Base-by-base conservation (phyloP, 805 yeast genomes). In the Dipodascus albidus region DNA sequence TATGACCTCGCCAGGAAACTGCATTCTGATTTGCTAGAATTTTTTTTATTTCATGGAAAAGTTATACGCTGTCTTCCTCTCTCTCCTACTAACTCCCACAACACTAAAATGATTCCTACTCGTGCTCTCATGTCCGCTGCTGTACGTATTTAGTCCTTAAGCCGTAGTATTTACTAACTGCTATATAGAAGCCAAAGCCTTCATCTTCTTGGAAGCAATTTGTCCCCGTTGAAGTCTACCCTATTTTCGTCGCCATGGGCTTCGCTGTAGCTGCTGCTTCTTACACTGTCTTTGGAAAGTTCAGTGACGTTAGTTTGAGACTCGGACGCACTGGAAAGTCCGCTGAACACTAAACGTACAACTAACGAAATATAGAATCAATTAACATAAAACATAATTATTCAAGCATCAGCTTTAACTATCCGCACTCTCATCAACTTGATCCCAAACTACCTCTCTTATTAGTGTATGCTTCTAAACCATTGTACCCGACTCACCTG, bases 211-310 rank as follows among this genome's bases (percentile, higher is more conserved):
- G 44, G 44, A 38, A 38, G 44, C 20, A 38, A 14, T n/a, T n/a
- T 17, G 44, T 38, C 15, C 44, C 44, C 15, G 44, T 38, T 38
- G 44, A 38, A 38, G 44, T 38, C 20, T 38, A 38, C 15, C 44
- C 44, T 19, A 38, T 38, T 38, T 59, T 62, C 51, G 63, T 52
- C 51, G 64, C 63, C 41, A 60, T 59, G 60, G 64, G 62, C 15
- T 59, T 62, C 42, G 65, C 58, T 23, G 52, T 57, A 23, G 57
- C 52, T 49, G 57, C 54, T 50, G 64, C 64, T 22, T 48, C 51
- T 20, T 61, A 60, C 57, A 50, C 56, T 50, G 47, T 58, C 47
- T 51, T 53, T 52, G 55, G 53, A 55, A 57, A 61, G 56, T 53
- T 62, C 50, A 14, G n/a, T 8, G 44, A 38, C 15, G 17, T 17